Base-by-base conservation (phyloP, 768 basidiomycete species). In the Lanmaoa rubissima region DNA sequence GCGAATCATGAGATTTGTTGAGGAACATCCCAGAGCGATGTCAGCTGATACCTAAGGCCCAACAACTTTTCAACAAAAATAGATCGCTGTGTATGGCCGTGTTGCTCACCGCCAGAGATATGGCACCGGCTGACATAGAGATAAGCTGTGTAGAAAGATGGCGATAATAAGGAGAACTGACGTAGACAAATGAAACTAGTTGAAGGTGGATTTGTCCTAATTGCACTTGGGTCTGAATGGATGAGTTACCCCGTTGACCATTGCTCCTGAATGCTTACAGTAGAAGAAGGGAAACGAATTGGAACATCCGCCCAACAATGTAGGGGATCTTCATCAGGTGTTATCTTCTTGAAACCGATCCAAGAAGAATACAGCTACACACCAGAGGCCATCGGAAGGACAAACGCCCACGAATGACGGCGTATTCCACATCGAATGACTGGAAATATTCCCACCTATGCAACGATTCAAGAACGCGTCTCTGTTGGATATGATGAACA, bases 1-100 rank as follows among this genome's bases (percentile, higher is more conserved):
- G 50, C 71, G 66, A 51, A 72, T 57, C 61, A 72, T 63, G 44
- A 70, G 19, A 47, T 72, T 72, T 19, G 49, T 54, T 0, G 71
- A 71, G 43, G 48, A 13, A 28, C 51, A 64, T 24, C 54, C 66
- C 1, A 70, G 26, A 24, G 35, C 53, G 24, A 69, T 54, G 24
- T 60, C 44, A 19, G 41, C 62, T 4, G 51, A 3, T 9, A 63
- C 4, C 69, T 72, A 42, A 11, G 5, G 24, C 34, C 5, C 35
- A 14, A 19, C 9, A 17, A 6, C 16, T 11, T 3, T 21, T 66
- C 28, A 54, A 16, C 31, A 43, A 47, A 42, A 19, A 31, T 7
- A 16, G 28, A 17, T 17, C 17, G 1, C 12, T 1, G 13, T 7
- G 16, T 2, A 36, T 13, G n/a, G 8, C 17, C 6, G 7, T 39